A percentile compares a stretch with the other conserved stretches of the same genome.
Conservation (phyloP, 306 rosid species). For the Dryas drummondii region DNA sequence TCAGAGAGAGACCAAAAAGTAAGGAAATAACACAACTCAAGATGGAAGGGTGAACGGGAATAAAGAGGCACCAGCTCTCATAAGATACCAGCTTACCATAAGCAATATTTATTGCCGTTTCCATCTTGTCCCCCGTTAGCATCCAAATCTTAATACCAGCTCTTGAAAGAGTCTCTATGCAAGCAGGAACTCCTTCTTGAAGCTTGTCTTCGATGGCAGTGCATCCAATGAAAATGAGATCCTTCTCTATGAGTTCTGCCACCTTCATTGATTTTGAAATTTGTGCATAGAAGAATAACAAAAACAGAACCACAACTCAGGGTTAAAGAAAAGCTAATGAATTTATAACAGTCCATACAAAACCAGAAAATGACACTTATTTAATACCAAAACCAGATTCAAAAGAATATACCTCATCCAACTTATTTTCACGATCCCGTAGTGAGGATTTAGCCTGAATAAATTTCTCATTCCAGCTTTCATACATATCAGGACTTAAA, state of each 20-base stretch:
- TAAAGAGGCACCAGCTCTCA: conserved; percentile 17
- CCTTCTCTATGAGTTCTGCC: conserved; percentile 87
- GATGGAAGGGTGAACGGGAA: background rate
- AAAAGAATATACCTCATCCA: conserved; percentile 73
- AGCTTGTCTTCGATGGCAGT: conserved; percentile 99
- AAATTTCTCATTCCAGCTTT: conserved; percentile 93
- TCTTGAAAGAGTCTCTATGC: conserved; percentile 87
- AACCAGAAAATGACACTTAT: background rate
- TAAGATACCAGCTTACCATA: conserved; percentile 63
- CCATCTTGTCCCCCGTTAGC: conserved; percentile 98
- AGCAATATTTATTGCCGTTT: conserved; percentile 96
- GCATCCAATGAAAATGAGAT: conserved; percentile 84
- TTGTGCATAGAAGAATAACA: background rate
- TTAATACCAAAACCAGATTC: background rate
- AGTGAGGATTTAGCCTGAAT: conserved; percentile 91
- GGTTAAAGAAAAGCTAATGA: background rate
- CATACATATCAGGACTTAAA: conserved; percentile 66
- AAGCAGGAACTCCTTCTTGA: conserved; percentile 97
- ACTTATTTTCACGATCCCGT: conserved; percentile 91
- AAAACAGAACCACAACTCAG: conserved; percentile 4
- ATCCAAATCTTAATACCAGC: conserved; percentile 99
- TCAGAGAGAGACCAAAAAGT: conserved; percentile 10
- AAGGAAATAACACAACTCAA: background rate
- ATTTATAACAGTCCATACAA: conserved; percentile 5
- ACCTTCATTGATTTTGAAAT: conserved; percentile 57